These are phyloP conservation scores for Epichloe hybrida DNA, from an alignment of 2,329 filamentous ascomycete genomes.

Conservation along the genomic window DNA sequence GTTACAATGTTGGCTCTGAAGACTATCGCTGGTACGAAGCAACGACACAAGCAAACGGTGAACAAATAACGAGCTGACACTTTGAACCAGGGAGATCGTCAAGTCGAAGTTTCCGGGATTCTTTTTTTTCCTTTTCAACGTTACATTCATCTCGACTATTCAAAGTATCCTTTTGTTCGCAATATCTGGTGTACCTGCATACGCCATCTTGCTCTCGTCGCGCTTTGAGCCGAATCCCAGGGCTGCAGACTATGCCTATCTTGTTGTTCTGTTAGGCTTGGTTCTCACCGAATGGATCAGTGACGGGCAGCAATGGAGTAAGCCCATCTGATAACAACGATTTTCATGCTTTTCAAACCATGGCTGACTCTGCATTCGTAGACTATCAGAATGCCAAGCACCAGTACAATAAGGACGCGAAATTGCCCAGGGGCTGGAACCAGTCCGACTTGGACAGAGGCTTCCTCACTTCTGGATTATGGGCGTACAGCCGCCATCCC, in stretches of 20 bases:
- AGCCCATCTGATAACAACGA: not conserved
- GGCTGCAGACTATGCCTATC: conserved; percentile 33
- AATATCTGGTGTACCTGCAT: conserved; percentile 64
- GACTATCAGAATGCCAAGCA: conserved; percentile 73
- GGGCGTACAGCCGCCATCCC: conserved; percentile 79
- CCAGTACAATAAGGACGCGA: conserved; percentile 58
- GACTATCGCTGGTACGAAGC: conserved; percentile 69
- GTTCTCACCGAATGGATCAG: conserved; percentile 62
- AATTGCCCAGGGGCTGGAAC: conserved; percentile 50
- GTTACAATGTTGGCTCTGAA: conserved; percentile 77
- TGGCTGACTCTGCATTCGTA: conserved; percentile 15
- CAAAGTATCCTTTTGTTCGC: conserved; percentile 74
- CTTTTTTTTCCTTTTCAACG: conserved; percentile 73
- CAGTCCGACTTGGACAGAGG: conserved; percentile 76
- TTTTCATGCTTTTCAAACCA: not conserved
- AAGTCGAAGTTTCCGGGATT: conserved; percentile 48
- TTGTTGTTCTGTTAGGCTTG: conserved; percentile 33
- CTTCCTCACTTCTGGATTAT: conserved; percentile 74
- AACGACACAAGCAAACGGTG: not conserved
- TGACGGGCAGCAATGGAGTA: conserved; percentile 87
- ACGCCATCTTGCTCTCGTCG: conserved; percentile 63
- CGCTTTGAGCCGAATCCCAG: conserved; percentile 41
- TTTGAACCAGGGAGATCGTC: conserved; percentile 48
- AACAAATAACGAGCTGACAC: conserved; percentile 1
- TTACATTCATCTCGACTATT: conserved; percentile 73